Percentiles rank a stretch among this genome's conserved stretches.
phyloP scores from a whole-genome alignment of 495 filamentous ascomycete species.

The Aspergillus carlsbadensis region DNA sequence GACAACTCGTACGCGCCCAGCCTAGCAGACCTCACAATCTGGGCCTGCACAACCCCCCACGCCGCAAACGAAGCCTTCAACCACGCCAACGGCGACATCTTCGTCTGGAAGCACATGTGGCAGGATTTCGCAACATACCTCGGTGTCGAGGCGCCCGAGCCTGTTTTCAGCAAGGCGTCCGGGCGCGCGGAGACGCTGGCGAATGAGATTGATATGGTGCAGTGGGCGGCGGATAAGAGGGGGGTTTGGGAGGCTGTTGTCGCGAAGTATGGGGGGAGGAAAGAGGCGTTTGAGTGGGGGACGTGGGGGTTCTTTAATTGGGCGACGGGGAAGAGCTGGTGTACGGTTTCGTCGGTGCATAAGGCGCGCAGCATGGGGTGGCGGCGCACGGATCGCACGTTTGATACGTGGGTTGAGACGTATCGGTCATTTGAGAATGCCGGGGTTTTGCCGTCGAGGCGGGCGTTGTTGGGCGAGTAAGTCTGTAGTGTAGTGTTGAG shows the following conservation, averaged over 20 bases:
- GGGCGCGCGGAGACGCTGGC: slow-evolving; percentile 14
- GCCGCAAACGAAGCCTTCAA: slow-evolving; percentile 31
- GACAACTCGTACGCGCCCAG: slow-evolving; percentile 27
- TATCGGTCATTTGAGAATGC: neutral
- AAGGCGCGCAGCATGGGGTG: slow-evolving; percentile 29
- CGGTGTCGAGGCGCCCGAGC: slow-evolving; percentile 23
- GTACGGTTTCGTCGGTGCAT: slow-evolving; percentile 20
- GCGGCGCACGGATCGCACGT: slow-evolving; percentile 1
- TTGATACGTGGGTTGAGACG: neutral
- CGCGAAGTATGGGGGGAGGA: slow-evolving; percentile 22
- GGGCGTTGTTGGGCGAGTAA: neutral
- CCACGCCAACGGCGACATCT: slow-evolving; percentile 28
- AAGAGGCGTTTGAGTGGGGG: slow-evolving; percentile 24
- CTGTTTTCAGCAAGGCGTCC: slow-evolving; percentile 14
- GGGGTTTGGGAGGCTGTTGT: slow-evolving; percentile 27
- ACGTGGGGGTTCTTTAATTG: slow-evolving; percentile 31
- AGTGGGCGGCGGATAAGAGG: slow-evolving; percentile 32
- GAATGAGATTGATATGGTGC: slow-evolving; percentile 25
- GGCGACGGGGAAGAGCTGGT: slow-evolving; percentile 23
- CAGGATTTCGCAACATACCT: slow-evolving; percentile 23
- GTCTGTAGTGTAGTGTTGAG: too few species aligned
- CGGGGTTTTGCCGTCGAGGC: neutral
- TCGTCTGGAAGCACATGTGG: slow-evolving; percentile 31
- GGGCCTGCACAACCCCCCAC: slow-evolving; percentile 14
- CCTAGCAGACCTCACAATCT: slow-evolving; percentile 26